Conservation (phyloP, 192 early-diverging fungal species). For the Coemansia sp. region DNA sequence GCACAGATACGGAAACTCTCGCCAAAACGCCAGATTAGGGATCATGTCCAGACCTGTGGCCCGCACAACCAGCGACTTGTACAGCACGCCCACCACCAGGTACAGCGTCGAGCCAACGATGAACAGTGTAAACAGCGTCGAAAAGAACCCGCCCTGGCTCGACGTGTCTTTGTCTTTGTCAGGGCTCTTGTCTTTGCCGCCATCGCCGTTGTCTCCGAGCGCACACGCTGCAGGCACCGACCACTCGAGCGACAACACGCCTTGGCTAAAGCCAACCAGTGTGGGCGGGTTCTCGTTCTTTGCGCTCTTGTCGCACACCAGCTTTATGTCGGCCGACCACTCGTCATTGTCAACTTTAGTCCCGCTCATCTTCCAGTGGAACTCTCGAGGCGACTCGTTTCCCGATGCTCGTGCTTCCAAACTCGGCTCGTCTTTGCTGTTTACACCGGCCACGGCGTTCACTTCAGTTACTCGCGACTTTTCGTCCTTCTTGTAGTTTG, state of each 20-base stretch:
- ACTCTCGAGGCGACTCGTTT: constrained; percentile 24
- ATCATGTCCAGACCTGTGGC: constrained; percentile 49
- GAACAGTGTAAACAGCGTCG: constrained; percentile 34
- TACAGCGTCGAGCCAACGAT: constrained; percentile 30
- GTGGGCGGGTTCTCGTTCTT: constrained; percentile 36
- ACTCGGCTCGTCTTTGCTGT: constrained; percentile 17
- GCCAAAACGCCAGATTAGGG: constrained; percentile 49
- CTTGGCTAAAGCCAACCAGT: constrained; percentile 24
- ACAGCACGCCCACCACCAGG: constrained; percentile 50
- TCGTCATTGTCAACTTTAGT: constrained; percentile 20
- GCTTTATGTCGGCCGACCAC: constrained; percentile 45
- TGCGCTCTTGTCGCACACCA: constrained; percentile 37
- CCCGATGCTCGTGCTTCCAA: constrained; percentile 32
- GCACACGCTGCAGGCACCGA: constrained; percentile 46
- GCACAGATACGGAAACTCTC: constrained; percentile 50
- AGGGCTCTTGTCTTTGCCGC: constrained; percentile 13
- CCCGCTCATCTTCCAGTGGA: constrained; percentile 52
- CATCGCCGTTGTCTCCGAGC: constrained; percentile 22
- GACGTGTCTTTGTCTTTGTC: constrained; percentile 11
- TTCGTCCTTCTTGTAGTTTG: constrained; percentile 43
- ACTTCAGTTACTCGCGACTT: constrained; percentile 42
- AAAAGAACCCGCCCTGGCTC: constrained; percentile 37
- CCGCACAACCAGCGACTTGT: constrained; percentile 43
- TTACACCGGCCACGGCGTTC: constrained; percentile 25
- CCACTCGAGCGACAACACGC: constrained; percentile 50